Percentiles rank a stretch among this genome's conserved stretches.
phyloP scores from a whole-genome alignment of 2,329 filamentous ascomycete species.

The Cadophora sp. region DNA sequence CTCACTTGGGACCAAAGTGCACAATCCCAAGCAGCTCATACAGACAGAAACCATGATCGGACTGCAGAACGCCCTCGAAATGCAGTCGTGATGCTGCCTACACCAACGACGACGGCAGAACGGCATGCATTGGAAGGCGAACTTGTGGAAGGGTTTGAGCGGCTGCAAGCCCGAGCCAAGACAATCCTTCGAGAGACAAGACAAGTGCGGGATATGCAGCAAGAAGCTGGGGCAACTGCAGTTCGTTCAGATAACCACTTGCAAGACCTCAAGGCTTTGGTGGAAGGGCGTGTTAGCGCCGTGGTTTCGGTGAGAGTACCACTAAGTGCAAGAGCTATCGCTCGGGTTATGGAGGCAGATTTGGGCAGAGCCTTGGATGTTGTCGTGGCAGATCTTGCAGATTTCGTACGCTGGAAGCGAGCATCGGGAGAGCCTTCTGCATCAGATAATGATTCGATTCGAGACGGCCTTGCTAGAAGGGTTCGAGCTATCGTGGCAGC shows the following conservation, averaged over 20 bases:
- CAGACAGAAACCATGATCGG: background rate
- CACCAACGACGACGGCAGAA: conserved; percentile 4
- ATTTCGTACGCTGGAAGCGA: conserved; percentile 27
- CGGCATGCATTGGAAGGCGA: conserved; percentile 16
- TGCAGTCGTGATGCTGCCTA: background rate
- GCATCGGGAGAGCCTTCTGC: background rate
- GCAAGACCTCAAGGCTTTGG: conserved; percentile 23
- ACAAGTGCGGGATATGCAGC: conserved; percentile 21
- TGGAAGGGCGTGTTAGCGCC: conserved; percentile 24
- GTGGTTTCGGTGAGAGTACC: conserved; percentile 24
- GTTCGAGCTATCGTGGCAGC: conserved; percentile 19
- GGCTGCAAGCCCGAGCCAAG: conserved; percentile 22
- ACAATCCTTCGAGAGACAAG: conserved; percentile 22
- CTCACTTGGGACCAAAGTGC: conserved; percentile 12
- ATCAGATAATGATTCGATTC: conserved; percentile 25
- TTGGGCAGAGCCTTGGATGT: conserved; percentile 28
- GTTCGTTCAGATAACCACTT: conserved; percentile 24
- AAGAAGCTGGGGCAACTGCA: background rate
- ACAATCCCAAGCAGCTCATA: background rate
- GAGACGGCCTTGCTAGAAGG: conserved; percentile 28
- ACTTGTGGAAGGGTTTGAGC: conserved; percentile 22
- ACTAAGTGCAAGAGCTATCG: conserved; percentile 21
- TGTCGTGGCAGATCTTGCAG: conserved; percentile 26
- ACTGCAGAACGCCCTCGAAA: background rate
- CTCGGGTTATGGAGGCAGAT: conserved; percentile 20